Evolutionary conservation across 495 filamentous ascomycete species (phyloP), one percentile per base, ranked within the genome.

Genomic region (Penicillium steckii): DNA sequence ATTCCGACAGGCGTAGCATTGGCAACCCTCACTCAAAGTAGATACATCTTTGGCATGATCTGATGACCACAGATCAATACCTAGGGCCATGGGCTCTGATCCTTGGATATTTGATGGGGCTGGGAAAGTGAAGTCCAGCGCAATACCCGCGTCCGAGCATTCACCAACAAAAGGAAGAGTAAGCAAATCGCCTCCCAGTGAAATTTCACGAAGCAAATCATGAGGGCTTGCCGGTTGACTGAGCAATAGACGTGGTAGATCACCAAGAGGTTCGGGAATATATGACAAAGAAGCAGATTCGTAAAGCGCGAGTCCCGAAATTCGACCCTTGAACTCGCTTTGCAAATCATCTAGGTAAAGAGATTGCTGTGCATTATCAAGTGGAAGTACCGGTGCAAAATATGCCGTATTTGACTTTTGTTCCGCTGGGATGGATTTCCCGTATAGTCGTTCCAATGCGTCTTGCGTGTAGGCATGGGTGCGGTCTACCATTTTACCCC

Each of bases 261-360:
- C 64, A 5, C 77, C 66, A 4, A 88, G 61, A 17, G 74, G 64
- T 18, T 77, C 63, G 2, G 82, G 79, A 2, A 97, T 74, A 37
- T 88, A 81, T 8, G 77, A 72, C 3, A 91, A 67, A n/a, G 91
- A 77, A 33, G 80, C 76, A 10, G 85, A 73, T 58, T 92, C 86
- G 66, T 96, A 93, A 17, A 97, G 65, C 6, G 90, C 91, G 0
- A 97, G 73, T 0, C 95, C 95, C 3, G 83, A 79, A n/a, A 96
- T 61, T 26, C 74, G 55, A 21, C 74, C 66, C 0, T 69, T 59
- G 33, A 83, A 67, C 9, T 87, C 80, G 17, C 62, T 73, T 18
- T 72, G 67, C 9, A 97, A 72, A 9, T 83, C 80, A 17, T 86
- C 79, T 10, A 96, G 57, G 55, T 96, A 97, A 47, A 88, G 79